A percentile compares a stretch with the other conserved stretches of the same genome.
phyloP scores from a whole-genome alignment of 148 eudicot genomes.

The Persicaria maculosa region DNA sequence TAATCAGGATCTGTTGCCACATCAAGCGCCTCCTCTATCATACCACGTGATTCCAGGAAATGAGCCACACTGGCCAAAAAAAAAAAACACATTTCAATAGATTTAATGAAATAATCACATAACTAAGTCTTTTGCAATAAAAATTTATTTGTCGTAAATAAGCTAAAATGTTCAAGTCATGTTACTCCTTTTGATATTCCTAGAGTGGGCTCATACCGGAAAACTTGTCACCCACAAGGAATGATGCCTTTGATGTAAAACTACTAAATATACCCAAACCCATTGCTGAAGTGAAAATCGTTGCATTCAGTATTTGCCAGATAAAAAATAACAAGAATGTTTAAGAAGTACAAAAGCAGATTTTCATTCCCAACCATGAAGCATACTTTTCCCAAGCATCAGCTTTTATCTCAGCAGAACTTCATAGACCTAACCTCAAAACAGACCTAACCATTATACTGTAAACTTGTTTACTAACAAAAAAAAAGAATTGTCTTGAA shows the following conservation, averaged over 20 bases:
- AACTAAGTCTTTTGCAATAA: not conserved
- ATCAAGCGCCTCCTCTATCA: slow-evolving; percentile 91
- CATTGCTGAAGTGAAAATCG: not conserved
- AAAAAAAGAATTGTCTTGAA: not conserved
- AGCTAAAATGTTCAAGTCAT: not conserved
- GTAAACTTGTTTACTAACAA: not conserved
- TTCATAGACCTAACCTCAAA: not conserved
- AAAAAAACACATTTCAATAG: not conserved
- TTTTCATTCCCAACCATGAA: slow-evolving; percentile 1
- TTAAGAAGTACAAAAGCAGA: not conserved
- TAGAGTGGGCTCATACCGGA: not conserved
- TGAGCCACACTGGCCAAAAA: slow-evolving; percentile 63
- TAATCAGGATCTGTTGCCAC: slow-evolving; percentile 98
- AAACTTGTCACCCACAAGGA: not conserved
- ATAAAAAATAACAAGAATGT: not conserved
- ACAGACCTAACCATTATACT: not conserved
- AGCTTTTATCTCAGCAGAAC: not conserved
- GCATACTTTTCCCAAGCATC: not conserved
- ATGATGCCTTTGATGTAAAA: not conserved
- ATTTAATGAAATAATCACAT: not conserved
- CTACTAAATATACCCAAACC: not conserved
- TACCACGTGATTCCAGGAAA: slow-evolving; percentile 90
- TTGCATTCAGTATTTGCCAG: not conserved
- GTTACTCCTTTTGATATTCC: not conserved
- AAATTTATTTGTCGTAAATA: not conserved